These are phyloP conservation scores for Lactifluus volemus DNA, from an alignment of 768 basidiomycete genomes.

Conservation along the genomic window DNA sequence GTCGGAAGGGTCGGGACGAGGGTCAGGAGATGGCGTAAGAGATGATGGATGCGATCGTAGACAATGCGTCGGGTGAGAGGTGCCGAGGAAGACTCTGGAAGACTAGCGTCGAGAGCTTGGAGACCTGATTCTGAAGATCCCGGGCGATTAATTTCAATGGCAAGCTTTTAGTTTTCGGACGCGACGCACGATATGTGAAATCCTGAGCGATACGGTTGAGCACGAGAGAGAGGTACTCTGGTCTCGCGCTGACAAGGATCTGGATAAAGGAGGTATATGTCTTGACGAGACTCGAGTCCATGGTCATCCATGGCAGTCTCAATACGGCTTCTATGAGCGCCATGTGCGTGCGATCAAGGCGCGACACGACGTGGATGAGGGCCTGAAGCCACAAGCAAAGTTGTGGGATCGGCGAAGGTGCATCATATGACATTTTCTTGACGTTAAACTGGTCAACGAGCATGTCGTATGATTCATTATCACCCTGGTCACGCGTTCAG, in stretches of 20 bases:
- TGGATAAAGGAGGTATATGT: constrained; percentile 85
- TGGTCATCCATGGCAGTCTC: constrained; percentile 85
- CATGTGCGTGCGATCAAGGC: constrained; percentile 73
- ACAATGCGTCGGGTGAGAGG: constrained; percentile 76
- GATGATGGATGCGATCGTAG: constrained; percentile 79
- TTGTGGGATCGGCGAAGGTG: constrained; percentile 37
- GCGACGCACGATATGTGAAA: constrained; percentile 77
- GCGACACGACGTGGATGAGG: constrained; percentile 85
- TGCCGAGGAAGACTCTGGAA: constrained; percentile 53
- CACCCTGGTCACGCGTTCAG: constrained; percentile 41
- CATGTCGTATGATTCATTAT: constrained; percentile 72
- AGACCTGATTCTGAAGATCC: constrained; percentile 55
- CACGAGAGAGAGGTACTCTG: constrained; percentile 84
- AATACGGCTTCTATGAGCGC: constrained; percentile 81
- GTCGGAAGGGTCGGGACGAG: constrained; percentile 89
- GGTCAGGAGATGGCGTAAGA: constrained; percentile 79
- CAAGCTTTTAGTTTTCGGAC: constrained; percentile 26
- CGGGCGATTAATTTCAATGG: constrained; percentile 2
- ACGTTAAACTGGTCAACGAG: constrained; percentile 80
- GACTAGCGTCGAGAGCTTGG: constrained; percentile 46
- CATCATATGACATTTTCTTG: constrained; percentile 31
- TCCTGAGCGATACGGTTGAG: constrained; percentile 76
- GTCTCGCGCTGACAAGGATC: constrained; percentile 83
- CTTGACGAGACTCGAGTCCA: constrained; percentile 77
- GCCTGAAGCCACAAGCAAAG: constrained; percentile 78